Evolutionary conservation across 2,329 filamentous ascomycete species (phyloP).

Genomic region (Cladophialophora exuberans): DNA sequence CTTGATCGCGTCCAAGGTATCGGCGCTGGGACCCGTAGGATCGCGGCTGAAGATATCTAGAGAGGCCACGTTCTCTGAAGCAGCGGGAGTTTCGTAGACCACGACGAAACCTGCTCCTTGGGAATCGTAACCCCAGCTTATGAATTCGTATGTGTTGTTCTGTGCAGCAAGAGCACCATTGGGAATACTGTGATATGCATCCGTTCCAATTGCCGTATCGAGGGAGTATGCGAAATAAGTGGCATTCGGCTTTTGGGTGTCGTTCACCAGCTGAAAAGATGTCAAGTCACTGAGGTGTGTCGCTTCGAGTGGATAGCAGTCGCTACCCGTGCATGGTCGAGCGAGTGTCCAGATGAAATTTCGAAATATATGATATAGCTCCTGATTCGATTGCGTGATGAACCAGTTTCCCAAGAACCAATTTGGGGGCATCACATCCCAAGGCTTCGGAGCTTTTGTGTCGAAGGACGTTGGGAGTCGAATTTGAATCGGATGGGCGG

Average conservation of each 20-base stretch:
- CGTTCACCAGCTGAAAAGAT: constrained; percentile 10
- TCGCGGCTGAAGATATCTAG: constrained; percentile 9
- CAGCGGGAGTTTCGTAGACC: constrained; percentile 3
- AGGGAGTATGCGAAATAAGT: constrained; percentile 8
- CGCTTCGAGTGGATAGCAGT: constrained; percentile 1
- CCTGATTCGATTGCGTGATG: constrained; percentile 12
- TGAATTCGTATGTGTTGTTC: constrained; percentile 13
- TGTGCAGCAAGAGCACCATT: background rate
- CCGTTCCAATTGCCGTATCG: background rate
- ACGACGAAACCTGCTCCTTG: background rate
- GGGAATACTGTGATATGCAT: constrained; percentile 6
- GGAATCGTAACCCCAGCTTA: constrained; percentile 11
- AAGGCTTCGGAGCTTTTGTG: background rate
- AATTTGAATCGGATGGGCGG: background rate
- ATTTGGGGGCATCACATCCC: background rate
- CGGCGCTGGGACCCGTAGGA: background rate
- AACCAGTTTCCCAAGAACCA: constrained; percentile 10
- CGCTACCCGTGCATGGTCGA: background rate
- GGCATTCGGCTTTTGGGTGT: constrained; percentile 7
- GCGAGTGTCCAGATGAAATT: constrained; percentile 14
- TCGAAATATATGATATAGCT: constrained; percentile 8
- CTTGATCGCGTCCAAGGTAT: constrained; percentile 8
- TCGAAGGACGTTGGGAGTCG: constrained; percentile 2
- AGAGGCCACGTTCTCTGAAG: background rate
- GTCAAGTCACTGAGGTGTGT: background rate